Percentiles rank a stretch among this genome's conserved stretches.
These are phyloP conservation scores for Batrachochytrium dendrobatidis DNA, from an alignment of 371 early-diverging fungal genomes.

Conservation along the genomic window DNA sequence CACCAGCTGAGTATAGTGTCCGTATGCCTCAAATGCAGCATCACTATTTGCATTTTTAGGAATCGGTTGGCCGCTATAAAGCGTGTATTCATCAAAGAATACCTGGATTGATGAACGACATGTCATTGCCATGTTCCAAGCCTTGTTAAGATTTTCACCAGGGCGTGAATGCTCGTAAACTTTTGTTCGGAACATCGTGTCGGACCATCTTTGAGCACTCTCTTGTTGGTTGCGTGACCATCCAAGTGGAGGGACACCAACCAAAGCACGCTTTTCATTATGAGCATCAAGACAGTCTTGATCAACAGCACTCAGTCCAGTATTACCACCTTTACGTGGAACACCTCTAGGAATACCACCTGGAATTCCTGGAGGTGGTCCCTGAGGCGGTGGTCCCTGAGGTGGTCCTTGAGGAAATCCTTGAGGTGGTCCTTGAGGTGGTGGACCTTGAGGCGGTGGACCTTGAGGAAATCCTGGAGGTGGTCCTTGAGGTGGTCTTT, in stretches of 20 bases:
- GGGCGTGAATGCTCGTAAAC: background rate
- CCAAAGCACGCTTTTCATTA: conserved; percentile 8
- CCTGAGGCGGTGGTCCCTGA: background rate
- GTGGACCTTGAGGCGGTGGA: background rate
- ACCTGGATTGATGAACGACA: background rate
- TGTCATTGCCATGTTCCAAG: background rate
- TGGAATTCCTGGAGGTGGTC: background rate
- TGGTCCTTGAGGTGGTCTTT: background rate
- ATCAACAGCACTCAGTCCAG: background rate
- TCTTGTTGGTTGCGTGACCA: background rate
- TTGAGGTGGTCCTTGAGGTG: background rate
- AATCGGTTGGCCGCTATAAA: too few relatives aligned
- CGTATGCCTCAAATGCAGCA: conserved; percentile 2
- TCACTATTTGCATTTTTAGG: conserved; percentile 1
- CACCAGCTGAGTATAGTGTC: conserved; percentile 20
- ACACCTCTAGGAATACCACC: too few relatives aligned
- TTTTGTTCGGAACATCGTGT: background rate
- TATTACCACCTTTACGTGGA: background rate
- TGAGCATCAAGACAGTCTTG: conserved; percentile 12
- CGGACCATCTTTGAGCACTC: conserved; percentile 6
- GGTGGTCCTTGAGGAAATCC: background rate
- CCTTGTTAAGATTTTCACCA: conserved; percentile 13
- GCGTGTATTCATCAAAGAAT: conserved; percentile 7
- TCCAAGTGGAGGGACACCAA: conserved; percentile 1
- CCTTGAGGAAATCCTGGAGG: background rate